Evolutionary conservation across 2,329 filamentous ascomycete genomes (phyloP).

Genomic region (Alternaria atra): DNA sequence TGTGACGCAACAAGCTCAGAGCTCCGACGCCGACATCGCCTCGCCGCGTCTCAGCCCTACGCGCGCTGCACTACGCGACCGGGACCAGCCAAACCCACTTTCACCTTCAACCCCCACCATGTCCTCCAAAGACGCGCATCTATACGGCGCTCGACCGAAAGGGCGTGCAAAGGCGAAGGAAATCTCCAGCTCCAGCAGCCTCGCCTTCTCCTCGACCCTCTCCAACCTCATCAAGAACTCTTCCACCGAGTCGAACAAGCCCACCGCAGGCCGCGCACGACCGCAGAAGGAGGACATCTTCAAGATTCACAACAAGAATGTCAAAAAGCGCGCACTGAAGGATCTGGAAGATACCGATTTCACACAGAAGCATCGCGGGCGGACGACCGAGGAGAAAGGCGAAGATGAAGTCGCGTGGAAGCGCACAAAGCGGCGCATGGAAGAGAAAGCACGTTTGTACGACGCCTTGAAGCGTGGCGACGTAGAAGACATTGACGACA

Average conservation of each 20-base stretch:
- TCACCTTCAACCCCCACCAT: conserved; percentile 23
- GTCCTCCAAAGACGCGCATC: conserved; percentile 65
- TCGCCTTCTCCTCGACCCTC: conserved; percentile 89
- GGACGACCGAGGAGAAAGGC: conserved; percentile 62
- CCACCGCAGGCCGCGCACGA: conserved; percentile 62
- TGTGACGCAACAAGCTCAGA: conserved; percentile 29
- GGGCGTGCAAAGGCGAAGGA: conserved; percentile 64
- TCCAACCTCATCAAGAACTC: conserved; percentile 74
- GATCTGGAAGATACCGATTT: conserved; percentile 66
- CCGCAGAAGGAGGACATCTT: conserved; percentile 75
- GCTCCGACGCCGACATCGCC: conserved; percentile 40
- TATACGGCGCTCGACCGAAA: conserved; percentile 82
- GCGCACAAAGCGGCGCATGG: conserved; percentile 81
- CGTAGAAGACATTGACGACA: conserved; percentile 68
- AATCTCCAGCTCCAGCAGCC: conserved; percentile 72
- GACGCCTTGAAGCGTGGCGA: conserved; percentile 91
- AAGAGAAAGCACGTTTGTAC: conserved; percentile 89
- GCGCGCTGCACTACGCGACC: conserved; percentile 19
- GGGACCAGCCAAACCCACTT: neutral
- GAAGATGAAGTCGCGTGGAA: conserved; percentile 67
- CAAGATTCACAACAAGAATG: conserved; percentile 69
- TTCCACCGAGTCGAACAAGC: conserved; percentile 54
- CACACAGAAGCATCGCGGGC: conserved; percentile 69
- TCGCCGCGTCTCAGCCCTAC: conserved; percentile 12
- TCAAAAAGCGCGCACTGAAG: conserved; percentile 68